Evolutionary conservation across 192 early-diverging fungal species (phyloP).

Genomic region (Coemansia sp.): DNA sequence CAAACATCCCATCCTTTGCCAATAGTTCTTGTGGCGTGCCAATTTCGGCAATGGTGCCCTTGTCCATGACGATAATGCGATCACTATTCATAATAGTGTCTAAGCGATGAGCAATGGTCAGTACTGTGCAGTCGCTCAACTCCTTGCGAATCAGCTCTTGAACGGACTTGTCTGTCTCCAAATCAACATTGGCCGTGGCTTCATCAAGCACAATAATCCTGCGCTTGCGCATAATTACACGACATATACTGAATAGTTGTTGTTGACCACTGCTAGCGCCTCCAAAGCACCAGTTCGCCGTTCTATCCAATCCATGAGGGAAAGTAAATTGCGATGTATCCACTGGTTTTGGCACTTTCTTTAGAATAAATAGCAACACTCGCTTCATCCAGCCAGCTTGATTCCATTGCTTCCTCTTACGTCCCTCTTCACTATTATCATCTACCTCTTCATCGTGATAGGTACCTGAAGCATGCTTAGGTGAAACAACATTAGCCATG

Average conservation of each 20-base stretch:
- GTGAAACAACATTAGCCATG: background rate
- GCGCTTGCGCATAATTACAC: constrained; percentile 60
- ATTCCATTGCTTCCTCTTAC: constrained; percentile 13
- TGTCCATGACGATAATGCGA: constrained; percentile 72
- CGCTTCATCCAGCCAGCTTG: constrained; percentile 12
- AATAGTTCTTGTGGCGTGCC: constrained; percentile 63
- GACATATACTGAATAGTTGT: constrained; percentile 67
- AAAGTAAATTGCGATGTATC: background rate
- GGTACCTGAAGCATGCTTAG: background rate
- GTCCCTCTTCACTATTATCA: background rate
- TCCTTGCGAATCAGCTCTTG: constrained; percentile 52
- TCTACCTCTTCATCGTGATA: constrained; percentile 1
- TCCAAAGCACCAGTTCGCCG: background rate
- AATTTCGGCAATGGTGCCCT: constrained; percentile 67
- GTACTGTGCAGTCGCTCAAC: constrained; percentile 54
- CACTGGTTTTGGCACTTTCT: background rate
- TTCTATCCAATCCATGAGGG: background rate
- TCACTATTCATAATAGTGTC: constrained; percentile 71
- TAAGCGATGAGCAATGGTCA: constrained; percentile 75
- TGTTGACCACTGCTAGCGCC: constrained; percentile 55
- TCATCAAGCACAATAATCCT: constrained; percentile 68
- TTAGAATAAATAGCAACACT: constrained; percentile 7
- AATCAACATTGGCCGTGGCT: constrained; percentile 67
- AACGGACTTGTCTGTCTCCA: constrained; percentile 23
- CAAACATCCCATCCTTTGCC: constrained; percentile 35